Evolutionary conservation across 257 asterid species (phyloP).

Genomic region (Solanum stenotomum): DNA sequence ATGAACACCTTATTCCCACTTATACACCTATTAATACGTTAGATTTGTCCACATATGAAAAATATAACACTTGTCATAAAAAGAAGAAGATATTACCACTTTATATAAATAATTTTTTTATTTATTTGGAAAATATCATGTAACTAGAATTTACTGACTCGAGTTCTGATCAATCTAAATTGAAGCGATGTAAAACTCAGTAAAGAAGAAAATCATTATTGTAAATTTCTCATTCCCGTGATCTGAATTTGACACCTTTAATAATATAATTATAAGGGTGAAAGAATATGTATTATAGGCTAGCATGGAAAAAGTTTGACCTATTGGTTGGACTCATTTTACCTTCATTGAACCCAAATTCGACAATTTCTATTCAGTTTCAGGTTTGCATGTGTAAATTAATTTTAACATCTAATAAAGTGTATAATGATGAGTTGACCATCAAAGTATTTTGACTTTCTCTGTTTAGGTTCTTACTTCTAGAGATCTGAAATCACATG

Average conservation of each 20-base stretch:
- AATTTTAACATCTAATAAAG: not conserved
- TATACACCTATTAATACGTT: not conserved
- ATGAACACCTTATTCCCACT: no score
- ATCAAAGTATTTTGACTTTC: not conserved
- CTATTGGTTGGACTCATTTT: not conserved
- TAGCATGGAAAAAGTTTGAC: not conserved
- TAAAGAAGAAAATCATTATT: not conserved
- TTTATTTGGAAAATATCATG: not conserved
- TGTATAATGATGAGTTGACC: not conserved
- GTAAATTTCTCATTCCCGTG: not conserved
- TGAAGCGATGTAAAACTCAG: not conserved
- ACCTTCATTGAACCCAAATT: not conserved
- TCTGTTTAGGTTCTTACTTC: not conserved
- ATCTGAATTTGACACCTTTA: no score
- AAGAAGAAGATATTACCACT: not conserved
- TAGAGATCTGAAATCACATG: slow-evolving; percentile 3
- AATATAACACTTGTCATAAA: not conserved
- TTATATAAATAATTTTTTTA: no score
- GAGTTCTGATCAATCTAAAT: not conserved
- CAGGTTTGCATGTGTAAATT: not conserved
- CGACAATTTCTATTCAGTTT: not conserved
- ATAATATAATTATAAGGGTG: not conserved
- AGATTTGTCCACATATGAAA: not conserved
- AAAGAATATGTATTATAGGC: not conserved
- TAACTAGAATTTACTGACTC: not conserved